Evolutionary conservation across 768 basidiomycete genomes (phyloP), one percentile per base, ranked within the genome.

Genomic region (Lentinus brumalis): DNA sequence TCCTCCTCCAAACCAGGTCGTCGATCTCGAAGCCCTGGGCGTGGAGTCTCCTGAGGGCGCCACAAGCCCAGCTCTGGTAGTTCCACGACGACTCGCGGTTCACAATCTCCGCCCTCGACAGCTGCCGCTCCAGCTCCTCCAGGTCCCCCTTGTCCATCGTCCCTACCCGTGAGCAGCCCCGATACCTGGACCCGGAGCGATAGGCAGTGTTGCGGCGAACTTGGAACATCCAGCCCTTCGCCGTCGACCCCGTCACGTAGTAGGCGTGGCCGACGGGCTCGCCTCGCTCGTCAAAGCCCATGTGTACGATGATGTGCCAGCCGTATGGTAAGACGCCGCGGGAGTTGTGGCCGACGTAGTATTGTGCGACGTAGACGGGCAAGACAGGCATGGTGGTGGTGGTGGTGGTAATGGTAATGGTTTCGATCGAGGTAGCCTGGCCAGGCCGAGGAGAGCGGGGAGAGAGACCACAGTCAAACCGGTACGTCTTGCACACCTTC

Each of bases 221-320:
- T 12, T 47, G 21, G 14, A 41, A 29, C n/a, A 2, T 1, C 47
- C 40, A 61, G 3, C 50, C 50, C 5, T 14, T 18, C 26, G 35
- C 50, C 7, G 41, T 12, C 1, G 52, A 55, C 1, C 64, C 64
- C 2, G 8, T 40, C 5, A 65, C 29, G 60, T 30, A 57, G 54
- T 59, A 65, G 15, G 31, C 29, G n/a, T 52, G 61, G 14, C 53
- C 64, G 14, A 49, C 10, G 21, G 38, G 32, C 39, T 41, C 21
- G 35, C 40, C 35, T 1, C n/a, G 29, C 7, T 26, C n/a, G 38
- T 46, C 44, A 15, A 18, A 7, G 5, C 57, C 61, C 10, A 47
- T 55, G 53, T 58, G 56, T 31, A 63, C 41, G 26, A 46, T 42
- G 32, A 63, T 14, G 31, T 51, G 61, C 61, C 61, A 63, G 32